A percentile compares a stretch with the other conserved stretches of the same genome.
phyloP scores from a whole-genome alignment of 2,329 filamentous ascomycete genomes.

The Cercospora sp. region DNA sequence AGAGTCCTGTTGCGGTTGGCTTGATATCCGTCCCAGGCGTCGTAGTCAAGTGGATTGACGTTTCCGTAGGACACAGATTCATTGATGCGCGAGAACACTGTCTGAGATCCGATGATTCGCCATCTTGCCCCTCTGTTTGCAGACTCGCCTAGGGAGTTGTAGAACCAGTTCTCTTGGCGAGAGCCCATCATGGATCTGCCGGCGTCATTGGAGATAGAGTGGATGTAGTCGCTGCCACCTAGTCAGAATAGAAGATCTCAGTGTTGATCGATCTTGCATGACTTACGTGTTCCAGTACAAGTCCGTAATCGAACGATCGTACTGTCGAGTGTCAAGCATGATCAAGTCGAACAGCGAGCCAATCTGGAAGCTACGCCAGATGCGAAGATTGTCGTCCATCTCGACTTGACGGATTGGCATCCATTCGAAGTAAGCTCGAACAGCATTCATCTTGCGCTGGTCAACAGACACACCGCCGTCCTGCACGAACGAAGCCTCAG shows the following conservation, averaged over 20 bases:
- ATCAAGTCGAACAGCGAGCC: slow-evolving; percentile 66
- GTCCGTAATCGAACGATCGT: slow-evolving; percentile 65
- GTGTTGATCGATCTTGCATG: too few species aligned
- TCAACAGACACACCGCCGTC: slow-evolving; percentile 64
- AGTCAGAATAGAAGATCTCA: too few species aligned
- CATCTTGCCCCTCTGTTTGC: slow-evolving; percentile 66
- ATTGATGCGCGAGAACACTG: slow-evolving; percentile 63
- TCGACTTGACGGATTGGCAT: slow-evolving; percentile 61
- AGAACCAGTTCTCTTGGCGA: slow-evolving; percentile 74
- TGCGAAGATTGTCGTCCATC: slow-evolving; percentile 67
- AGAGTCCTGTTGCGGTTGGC: slow-evolving; percentile 72
- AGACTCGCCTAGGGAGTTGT: slow-evolving; percentile 48
- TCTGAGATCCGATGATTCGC: slow-evolving; percentile 69
- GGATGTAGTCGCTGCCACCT: slow-evolving; percentile 26
- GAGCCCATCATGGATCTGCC: slow-evolving; percentile 69
- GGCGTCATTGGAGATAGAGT: slow-evolving; percentile 64
- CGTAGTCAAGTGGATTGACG: slow-evolving; percentile 53
- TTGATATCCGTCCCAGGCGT: slow-evolving; percentile 66
- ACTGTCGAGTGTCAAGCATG: slow-evolving; percentile 68
- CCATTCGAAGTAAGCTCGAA: slow-evolving; percentile 66
- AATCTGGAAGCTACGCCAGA: slow-evolving; percentile 67
- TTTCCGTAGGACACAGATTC: slow-evolving; percentile 48
- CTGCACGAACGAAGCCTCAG: slow-evolving; percentile 63
- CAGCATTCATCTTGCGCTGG: slow-evolving; percentile 71
- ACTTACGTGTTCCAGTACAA: slow-evolving; percentile 39